phyloP scores from a whole-genome alignment of 1,284 basidiomycete species.

The Malassezia caprae region DNA sequence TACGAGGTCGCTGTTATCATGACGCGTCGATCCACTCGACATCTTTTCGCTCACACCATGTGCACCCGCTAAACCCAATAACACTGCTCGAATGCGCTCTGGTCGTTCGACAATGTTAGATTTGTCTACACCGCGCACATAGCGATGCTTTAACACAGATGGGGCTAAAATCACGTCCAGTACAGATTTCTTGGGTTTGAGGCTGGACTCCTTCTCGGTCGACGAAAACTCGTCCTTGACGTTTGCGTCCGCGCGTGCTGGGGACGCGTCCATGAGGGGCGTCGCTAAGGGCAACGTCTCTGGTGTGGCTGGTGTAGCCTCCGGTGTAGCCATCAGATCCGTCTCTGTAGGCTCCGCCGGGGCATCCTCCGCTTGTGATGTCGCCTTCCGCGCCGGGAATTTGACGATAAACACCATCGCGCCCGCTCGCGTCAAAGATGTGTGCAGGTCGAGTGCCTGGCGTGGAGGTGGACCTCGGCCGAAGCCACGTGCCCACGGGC shows the following conservation, averaged over 20 bases:
- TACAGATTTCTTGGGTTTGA: slow-evolving; percentile 2
- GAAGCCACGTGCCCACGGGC: slow-evolving; percentile 15
- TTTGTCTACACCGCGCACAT: slow-evolving; percentile 40
- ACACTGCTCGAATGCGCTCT: slow-evolving; percentile 39
- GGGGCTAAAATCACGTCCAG: slow-evolving; percentile 41
- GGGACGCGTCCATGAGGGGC: not conserved
- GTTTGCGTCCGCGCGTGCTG: too few relatives aligned
- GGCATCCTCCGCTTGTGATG: not conserved
- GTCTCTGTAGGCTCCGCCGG: not conserved
- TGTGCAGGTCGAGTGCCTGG: not conserved
- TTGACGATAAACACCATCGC: slow-evolving; percentile 41
- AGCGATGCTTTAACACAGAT: slow-evolving; percentile 36
- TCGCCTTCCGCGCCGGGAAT: slow-evolving; percentile 23
- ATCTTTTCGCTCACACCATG: slow-evolving; percentile 18
- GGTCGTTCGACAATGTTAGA: slow-evolving; percentile 44
- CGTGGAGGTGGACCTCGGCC: slow-evolving; percentile 14
- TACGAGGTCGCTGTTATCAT: slow-evolving; percentile 22
- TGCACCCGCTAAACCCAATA: slow-evolving; percentile 33
- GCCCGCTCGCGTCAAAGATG: not conserved
- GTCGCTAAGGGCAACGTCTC: not conserved
- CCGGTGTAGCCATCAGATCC: not conserved
- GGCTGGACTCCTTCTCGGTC: not conserved
- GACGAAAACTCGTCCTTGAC: not conserved
- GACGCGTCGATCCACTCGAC: not conserved
- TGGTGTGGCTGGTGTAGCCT: not conserved